Percentiles rank a stretch among this genome's conserved stretches.
These are phyloP conservation scores for Boletellus ananiceps DNA, from an alignment of 768 basidiomycete species.

Conservation along the genomic window DNA sequence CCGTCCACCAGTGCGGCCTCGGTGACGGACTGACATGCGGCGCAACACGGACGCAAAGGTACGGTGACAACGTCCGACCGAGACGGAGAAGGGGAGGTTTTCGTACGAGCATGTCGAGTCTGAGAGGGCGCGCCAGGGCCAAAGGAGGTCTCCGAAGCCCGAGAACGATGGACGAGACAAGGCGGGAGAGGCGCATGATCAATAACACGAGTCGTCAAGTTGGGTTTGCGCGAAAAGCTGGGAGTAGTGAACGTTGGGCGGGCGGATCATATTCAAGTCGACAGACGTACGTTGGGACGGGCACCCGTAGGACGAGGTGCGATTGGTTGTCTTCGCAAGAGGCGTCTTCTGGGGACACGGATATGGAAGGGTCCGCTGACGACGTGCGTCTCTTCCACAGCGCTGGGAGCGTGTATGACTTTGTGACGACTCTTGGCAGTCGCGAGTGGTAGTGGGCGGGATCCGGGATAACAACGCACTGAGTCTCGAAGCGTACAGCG, in stretches of 20 bases:
- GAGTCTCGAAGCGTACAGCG: slow-evolving; percentile 64
- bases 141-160: slow-evolving; percentile 11
- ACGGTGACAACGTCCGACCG: slow-evolving; percentile 45
- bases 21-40: slow-evolving; percentile 53
- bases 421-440: slow-evolving; percentile 52
- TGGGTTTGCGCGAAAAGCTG: slow-evolving; percentile 42
- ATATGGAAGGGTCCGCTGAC: slow-evolving; percentile 13
- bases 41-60: slow-evolving; percentile 69
- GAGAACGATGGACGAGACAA: slow-evolving; percentile 50
- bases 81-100: slow-evolving; percentile 31
- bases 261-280: not conserved
- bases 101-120: slow-evolving; percentile 15
- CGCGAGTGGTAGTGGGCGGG: slow-evolving; percentile 33
- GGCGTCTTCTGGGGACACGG: slow-evolving; percentile 20
- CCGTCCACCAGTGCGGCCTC: slow-evolving; percentile 54
- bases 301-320: slow-evolving; percentile 52
- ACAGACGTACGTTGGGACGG: slow-evolving; percentile 52
- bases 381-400: slow-evolving; percentile 49
- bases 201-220: slow-evolving; percentile 36
- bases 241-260: not conserved
- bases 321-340: slow-evolving; percentile 35
- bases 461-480: slow-evolving; percentile 75
- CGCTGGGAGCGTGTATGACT: slow-evolving; percentile 58
- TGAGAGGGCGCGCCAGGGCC: not conserved
- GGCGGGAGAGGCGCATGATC: slow-evolving; percentile 41